phyloP scores from a whole-genome alignment of 495 filamentous ascomycete genomes.

The Talaromyces wortmannii region DNA sequence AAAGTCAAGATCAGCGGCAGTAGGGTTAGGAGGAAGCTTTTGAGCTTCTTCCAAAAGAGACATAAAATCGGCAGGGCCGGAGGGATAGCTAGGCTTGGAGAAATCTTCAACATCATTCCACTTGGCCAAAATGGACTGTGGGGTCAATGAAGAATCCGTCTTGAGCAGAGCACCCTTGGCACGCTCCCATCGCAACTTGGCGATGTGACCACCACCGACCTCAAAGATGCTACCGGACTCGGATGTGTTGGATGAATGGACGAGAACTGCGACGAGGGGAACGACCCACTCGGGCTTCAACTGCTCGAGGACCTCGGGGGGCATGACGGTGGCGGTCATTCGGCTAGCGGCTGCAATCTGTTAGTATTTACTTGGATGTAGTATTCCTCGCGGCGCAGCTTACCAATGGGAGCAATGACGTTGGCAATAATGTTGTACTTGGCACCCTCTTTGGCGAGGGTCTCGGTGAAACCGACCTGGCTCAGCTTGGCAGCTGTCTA shows the following conservation, averaged over 20 bases:
- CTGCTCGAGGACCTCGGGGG: constrained; percentile 80
- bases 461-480: constrained; percentile 97
- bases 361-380: constrained; percentile 2
- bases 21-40: constrained; percentile 65
- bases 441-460: constrained; percentile 90
- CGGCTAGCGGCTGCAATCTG: constrained; percentile 66
- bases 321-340: constrained; percentile 98
- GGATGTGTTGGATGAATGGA: constrained; percentile 77
- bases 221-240: constrained; percentile 92
- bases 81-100: constrained; percentile 75
- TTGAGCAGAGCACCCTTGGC: constrained; percentile 86
- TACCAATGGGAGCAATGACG: constrained; percentile 86
- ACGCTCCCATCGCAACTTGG: constrained; percentile 94
- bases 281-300: constrained; percentile 96
- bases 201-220: constrained; percentile 85
- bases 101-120: constrained; percentile 89
- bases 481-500: constrained; percentile 78
- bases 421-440: constrained; percentile 99
- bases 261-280: constrained; percentile 83
- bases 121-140: constrained; percentile 77
- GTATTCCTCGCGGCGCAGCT: constrained; percentile 5
- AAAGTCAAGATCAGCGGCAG: constrained; percentile 77
- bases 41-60: constrained; percentile 76
- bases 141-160: constrained; percentile 81
- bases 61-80: constrained; percentile 86